Base-by-base conservation (phyloP, 768 basidiomycete species). In the Neoboletus subvelutipes region DNA sequence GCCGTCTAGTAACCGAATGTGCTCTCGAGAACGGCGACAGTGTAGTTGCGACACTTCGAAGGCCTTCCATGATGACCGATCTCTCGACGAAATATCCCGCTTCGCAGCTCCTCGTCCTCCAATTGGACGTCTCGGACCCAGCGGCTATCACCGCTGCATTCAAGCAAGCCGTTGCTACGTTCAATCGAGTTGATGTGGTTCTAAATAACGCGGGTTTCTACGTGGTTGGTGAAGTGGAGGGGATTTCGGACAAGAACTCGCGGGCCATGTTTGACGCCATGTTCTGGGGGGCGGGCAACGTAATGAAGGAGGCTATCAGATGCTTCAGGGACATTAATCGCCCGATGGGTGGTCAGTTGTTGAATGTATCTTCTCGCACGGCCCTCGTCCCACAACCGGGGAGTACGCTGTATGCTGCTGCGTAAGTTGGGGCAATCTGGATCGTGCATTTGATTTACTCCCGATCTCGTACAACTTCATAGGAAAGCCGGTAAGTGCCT, bases 181-280 rank as follows among this genome's bases (percentile, higher is more conserved):
- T 80, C 63, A 71, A 71, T 4, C 64, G 76, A 24, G 56, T 80
- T 11, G 80, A 80, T 53, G 73, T 80, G 39, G 79, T 81, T 13
- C 67, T 77, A 52, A 79, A 75, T 54, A 82, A 81, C 50, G 78
- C 79, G 50, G 69, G 63, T 47, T 72, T 65, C 55, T 68, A 50
- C 2, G 62, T 71, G 4, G 52, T 74, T 20, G 70, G 62, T 3
- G 78, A 95, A 88, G 73, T 94, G 88, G 33, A 96, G 76, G 17
- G 88, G 86, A 67, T 94, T 86, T 2, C 94, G 90, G 55, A 95
- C 88, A 52, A 92, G 81, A 54, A 92, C 74, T 42, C 92, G 80
- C n/a, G 94, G 91, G 62, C 59, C 29, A 54, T 73, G 64, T 78
- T 80, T 55, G 78, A 78, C 41, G 67, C 68, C 56, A 59, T 71